Base-by-base conservation (phyloP, 371 early-diverging fungal species). In the Mucor sp. region DNA sequence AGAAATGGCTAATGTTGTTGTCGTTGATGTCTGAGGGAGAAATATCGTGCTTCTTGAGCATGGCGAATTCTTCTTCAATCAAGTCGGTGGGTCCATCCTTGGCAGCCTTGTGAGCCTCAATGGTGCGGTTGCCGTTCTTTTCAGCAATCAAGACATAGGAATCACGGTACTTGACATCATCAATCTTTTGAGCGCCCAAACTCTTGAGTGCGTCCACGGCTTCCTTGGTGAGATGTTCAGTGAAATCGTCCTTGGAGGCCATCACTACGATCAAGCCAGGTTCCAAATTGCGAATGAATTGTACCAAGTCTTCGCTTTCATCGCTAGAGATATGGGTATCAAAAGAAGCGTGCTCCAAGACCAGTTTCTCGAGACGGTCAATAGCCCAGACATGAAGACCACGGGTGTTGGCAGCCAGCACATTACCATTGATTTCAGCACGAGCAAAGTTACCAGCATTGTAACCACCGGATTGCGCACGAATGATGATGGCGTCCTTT, bases 61-160 rank as follows among this genome's bases (percentile, higher is more conserved):
- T 60, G 21, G 77, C 74, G 65, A 86, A 69, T 0, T 74, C 74
- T 63, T 75, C 74, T 35, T 83, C 79, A 14, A 86, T 44, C 12
- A 78, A 53, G 6, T 84, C 76, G 0, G 87, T 87, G 0, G 89
- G 87, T 15, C 87, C 87, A 35, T 81, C 82, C 48, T 66, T 67
- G 17, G 78, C 71, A 4, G 73, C 61, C 56, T 79, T 82, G 72
- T 84, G 84, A 0, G 79, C 79, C 50, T 84, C 86, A 25, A 64
- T 44, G 2, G 56, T 50, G 8, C 66, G 71, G 9, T 69, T 62
- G 3, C 65, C 60, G 8, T 59, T 56, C 74, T 91, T 91, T 64
- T 89, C 86, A 0, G 90, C 90, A 72, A 95, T 90, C 53, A 95
- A 65, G 43, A 90, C 91, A 89, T 91, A 95, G 3, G 93, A 91